A percentile compares a stretch with the other conserved stretches of the same genome.
These are phyloP conservation scores for Chlorella sorokiniana DNA, from an alignment of 139 green algal genomes.

Conservation along the genomic window DNA sequence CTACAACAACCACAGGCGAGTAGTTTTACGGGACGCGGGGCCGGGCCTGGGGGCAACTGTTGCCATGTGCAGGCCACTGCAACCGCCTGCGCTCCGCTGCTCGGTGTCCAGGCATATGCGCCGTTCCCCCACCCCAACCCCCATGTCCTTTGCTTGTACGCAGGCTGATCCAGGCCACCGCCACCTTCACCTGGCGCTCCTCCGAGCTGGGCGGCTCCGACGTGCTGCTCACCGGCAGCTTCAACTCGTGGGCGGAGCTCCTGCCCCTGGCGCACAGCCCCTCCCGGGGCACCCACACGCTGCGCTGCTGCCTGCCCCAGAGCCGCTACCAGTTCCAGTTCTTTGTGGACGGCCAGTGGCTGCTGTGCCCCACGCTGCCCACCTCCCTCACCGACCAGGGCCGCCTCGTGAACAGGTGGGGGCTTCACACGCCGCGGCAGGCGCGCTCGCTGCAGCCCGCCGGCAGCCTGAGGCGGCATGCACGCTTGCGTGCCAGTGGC, in stretches of 20 bases:
- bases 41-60: background rate
- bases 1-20: constrained; percentile 65
- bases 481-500: no score
- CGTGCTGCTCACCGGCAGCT: constrained; percentile 58
- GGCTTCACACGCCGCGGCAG: no score
- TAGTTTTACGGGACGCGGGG: background rate
- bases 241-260: constrained; percentile 54
- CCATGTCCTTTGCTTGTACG: background rate
- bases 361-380: constrained; percentile 38
- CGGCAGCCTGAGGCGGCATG: no score
- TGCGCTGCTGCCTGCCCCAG: constrained; percentile 53
- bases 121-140: no score
- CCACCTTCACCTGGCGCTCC: constrained; percentile 48
- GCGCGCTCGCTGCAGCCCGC: no score
- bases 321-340: constrained; percentile 62
- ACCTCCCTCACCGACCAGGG: constrained; percentile 45
- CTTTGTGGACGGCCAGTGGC: constrained; percentile 63
- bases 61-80: no score
- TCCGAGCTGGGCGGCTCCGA: constrained; percentile 29
- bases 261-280: constrained; percentile 43
- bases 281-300: constrained; percentile 3
- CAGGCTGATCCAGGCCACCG: constrained; percentile 42
- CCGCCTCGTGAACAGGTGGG: constrained; percentile 47
- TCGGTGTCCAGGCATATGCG: no score
- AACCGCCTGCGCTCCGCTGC: no score